These are phyloP conservation scores for Cajanus cajan DNA, from an alignment of 306 rosid genomes.

Conservation along the genomic window DNA sequence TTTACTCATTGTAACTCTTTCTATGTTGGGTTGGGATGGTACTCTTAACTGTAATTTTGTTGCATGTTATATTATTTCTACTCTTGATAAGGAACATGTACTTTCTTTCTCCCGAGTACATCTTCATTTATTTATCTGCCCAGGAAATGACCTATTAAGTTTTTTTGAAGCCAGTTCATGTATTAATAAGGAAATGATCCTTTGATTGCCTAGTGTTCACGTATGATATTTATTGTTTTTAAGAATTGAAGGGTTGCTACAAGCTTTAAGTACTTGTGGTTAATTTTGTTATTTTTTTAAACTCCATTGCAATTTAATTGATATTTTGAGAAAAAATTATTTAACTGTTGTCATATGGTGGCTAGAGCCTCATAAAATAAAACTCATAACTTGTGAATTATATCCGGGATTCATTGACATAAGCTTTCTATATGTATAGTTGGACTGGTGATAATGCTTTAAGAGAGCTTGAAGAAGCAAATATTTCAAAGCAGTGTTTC, in stretches of 20 bases:
- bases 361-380: background rate
- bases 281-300: too few relatives aligned
- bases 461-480: conserved; percentile 86
- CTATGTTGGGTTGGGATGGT: background rate
- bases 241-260: conserved; percentile 10
- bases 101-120: background rate
- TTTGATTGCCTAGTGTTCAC: conserved; percentile 6
- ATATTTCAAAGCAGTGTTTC: conserved; percentile 76
- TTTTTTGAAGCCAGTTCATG: background rate
- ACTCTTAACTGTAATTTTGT: conserved; percentile 6
- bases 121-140: background rate
- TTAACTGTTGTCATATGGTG: background rate
- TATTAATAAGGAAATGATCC: background rate
- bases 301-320: conserved; percentile 12
- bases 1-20: too few relatives aligned
- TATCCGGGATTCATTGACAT: conserved; percentile 9
- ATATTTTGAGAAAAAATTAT: background rate
- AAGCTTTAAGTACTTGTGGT: conserved; percentile 1
- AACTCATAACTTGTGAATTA: conserved; percentile 6
- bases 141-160: background rate
- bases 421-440: conserved; percentile 44
- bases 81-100: background rate
- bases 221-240: background rate
- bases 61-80: conserved; percentile 14
- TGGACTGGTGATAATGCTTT: conserved; percentile 93